Evolutionary conservation across 306 rosid species (phyloP), one percentile per base, ranked within the genome.

Genomic region (Echinosophora koreensis): DNA sequence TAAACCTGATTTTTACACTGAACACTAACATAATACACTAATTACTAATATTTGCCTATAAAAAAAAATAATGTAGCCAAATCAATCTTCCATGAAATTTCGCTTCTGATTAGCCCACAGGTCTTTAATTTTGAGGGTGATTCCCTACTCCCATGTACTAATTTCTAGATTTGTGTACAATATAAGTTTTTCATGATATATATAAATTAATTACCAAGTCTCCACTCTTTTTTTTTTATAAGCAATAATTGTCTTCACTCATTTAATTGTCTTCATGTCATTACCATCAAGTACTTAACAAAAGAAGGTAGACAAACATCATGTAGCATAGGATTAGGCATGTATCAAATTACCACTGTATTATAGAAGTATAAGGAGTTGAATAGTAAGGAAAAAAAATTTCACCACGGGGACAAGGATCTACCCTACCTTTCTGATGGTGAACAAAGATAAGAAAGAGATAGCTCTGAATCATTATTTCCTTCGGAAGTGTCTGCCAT

Each of bases 371-470:
- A 47, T 3, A 3, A 47, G 52, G 2, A 12, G 13, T 12, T 13
- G 11, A n/a, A n/a, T n/a, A n/a, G n/a, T n/a, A n/a, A n/a, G n/a
- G n/a, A n/a, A n/a, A n/a, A n/a, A n/a, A n/a, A n/a, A n/a, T n/a
- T 13, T 47, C 15, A 11, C 52, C 1, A 47, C 2, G 5, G 52
- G 6, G 52, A 13, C 13, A 47, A 5, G 16, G 52, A 13, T 47
- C 16, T 2, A 30, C 44, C 2, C 16, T 81, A 86, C 86, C 86
- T 84, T 57, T 72, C 74, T 47, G 64, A 62, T 39, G 18, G 39
- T 18, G 74, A 9, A 55, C 61, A 77, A 76, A 78, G 38, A 70
- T 78, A 73, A n/a, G 84, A 63, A 57, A 78, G 78, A 58, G 80
- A 74, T 32, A 78, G 70, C 50, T 84, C 80, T 44, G 66, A 1